Evolutionary conservation across 805 yeast species (phyloP), one percentile per base, ranked within the genome.

Genomic region (Candida patagonica): DNA sequence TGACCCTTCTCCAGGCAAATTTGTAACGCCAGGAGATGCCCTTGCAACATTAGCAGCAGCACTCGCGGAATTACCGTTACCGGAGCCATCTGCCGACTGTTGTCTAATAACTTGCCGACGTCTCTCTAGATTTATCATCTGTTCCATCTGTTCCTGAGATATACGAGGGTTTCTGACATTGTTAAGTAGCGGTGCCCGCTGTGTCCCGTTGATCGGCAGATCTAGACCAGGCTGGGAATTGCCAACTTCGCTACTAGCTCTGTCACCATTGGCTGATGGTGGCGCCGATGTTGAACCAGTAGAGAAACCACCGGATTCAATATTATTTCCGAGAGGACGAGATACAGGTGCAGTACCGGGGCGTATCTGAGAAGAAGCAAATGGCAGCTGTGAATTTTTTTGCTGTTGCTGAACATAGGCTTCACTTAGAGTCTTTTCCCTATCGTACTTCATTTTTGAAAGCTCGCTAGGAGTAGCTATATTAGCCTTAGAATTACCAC

Each of bases 391-490:
- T 17, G 42, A 35, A 36, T 40, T 42, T 21, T 48, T 42, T n/a
- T n/a, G n/a, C 38, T 50, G 52, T 37, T 53, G 62, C 43, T 53
- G 59, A 2, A 52, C 52, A 38, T 60, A 57, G 20, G 55, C 59
- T 48, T 85, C 94, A 47, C 87, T 86, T 15, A 82, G 71, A 0
- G 92, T 80, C 57, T 78, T 80, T 53, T 89, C 97, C 12, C 46
- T 15, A 48, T 89, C 96, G 48, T 67, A 76, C 59, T 89, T 89
- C 63, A 92, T 62, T 45, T 74, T 74, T 0, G 96, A 75, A 54
- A 89, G 70, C 53, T 88, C 95, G 9, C 80, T 76, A 0, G 97
- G 96, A 0, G 94, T 74, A 7, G 84, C 83, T 1, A 82, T 74
- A 45, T 74, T 49, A 26, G 35, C 26, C 30, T 45, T 42, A 37